These are phyloP conservation scores for Populus euphratica DNA, from an alignment of 345 rosid species.

Conservation along the genomic window DNA sequence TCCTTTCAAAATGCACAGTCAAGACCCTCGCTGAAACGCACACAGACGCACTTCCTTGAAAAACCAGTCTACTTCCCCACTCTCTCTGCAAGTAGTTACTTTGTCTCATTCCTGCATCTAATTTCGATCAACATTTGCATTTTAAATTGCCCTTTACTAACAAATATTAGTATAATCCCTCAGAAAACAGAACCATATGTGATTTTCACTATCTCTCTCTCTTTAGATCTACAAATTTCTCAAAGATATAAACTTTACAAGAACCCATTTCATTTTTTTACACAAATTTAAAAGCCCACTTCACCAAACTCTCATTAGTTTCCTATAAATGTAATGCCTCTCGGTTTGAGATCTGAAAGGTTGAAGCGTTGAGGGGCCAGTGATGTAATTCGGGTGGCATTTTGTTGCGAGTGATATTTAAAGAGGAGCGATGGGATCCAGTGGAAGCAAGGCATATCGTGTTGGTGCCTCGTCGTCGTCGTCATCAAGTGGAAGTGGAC, in stretches of 20 bases:
- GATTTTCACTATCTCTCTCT: not conserved
- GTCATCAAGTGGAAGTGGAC: conserved; percentile 21
- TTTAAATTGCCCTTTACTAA: not conserved
- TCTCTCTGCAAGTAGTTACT: conserved; percentile 18
- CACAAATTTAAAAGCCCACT: not conserved
- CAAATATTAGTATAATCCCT: not conserved
- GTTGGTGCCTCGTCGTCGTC: conserved; percentile 28
- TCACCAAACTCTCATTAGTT: not conserved
- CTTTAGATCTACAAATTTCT: conserved; percentile 3
- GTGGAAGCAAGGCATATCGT: conserved; percentile 58
- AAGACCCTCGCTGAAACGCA: not conserved
- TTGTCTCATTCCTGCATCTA: conserved; percentile 24
- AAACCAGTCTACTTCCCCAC: not conserved
- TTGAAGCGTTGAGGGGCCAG: not conserved
- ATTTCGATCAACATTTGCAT: not conserved
- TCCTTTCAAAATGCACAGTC: not conserved
- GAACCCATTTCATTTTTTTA: not conserved
- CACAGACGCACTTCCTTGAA: not conserved
- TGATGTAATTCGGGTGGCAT: conserved; percentile 13
- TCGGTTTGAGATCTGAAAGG: not conserved
- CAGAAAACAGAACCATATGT: not conserved
- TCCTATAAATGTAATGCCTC: not conserved
- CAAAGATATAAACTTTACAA: not conserved
- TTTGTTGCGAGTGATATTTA: not conserved
- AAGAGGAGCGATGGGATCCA: conserved; percentile 57